A percentile compares a stretch with the other conserved stretches of the same genome.
Evolutionary conservation across 106 monocot species (phyloP).

Genomic region (Amphibolis antarctica): DNA sequence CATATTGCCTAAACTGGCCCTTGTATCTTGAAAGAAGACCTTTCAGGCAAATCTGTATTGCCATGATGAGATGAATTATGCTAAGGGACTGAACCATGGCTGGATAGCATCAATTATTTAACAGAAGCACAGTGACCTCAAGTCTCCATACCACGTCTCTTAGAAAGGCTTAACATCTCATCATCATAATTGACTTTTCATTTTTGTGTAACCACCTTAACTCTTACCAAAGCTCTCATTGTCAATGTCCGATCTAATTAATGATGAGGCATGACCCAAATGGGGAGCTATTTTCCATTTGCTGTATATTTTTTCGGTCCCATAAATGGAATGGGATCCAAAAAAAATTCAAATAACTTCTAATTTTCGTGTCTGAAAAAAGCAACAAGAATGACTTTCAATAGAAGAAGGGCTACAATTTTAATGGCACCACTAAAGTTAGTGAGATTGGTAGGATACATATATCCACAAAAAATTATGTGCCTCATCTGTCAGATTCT

Average conservation of each 20-base stretch:
- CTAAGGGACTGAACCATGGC: constrained; percentile 48
- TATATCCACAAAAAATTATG: not conserved
- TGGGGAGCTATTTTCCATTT: constrained; percentile 62
- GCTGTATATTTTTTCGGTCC: constrained; percentile 39
- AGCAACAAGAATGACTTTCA: not conserved
- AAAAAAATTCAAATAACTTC: constrained; percentile 63
- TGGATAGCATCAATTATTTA: constrained; percentile 79
- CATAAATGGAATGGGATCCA: constrained; percentile 10
- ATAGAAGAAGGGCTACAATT: not conserved
- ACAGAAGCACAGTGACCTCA: constrained; percentile 90
- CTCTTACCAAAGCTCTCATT: constrained; percentile 79
- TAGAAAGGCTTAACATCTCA: constrained; percentile 68
- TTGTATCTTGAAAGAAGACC: constrained; percentile 64
- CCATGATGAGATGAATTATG: constrained; percentile 41
- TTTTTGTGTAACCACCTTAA: constrained; percentile 73
- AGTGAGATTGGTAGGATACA: not conserved
- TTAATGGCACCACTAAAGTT: not conserved
- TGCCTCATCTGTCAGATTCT: constrained; percentile 66
- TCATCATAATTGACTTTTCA: constrained; percentile 63
- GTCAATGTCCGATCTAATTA: constrained; percentile 59
- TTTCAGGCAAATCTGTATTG: constrained; percentile 46
- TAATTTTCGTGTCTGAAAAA: constrained; percentile 56
- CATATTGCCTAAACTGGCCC: constrained; percentile 60
- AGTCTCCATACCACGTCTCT: constrained; percentile 35
- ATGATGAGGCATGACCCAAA: constrained; percentile 74